Evolutionary conservation across 2,329 filamentous ascomycete species (phyloP).

Genomic region (Arthroderma sp.): DNA sequence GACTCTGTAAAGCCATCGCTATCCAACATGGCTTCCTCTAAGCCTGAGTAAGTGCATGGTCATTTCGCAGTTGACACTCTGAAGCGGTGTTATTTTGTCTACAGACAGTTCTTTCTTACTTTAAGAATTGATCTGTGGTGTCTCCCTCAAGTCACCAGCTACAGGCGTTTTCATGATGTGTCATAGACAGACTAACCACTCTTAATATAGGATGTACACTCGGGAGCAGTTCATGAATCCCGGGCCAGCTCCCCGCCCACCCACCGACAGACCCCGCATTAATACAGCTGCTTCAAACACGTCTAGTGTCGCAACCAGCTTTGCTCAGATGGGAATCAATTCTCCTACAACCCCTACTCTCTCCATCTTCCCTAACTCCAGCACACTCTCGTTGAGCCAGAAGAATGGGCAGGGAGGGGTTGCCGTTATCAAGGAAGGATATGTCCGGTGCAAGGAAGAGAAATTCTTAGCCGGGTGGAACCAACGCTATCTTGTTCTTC

Average conservation of each 20-base stretch:
- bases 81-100: no score
- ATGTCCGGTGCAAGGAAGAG: slow-evolving; percentile 61
- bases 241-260: slow-evolving; percentile 82
- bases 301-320: slow-evolving; percentile 58
- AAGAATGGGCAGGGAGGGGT: slow-evolving; percentile 51
- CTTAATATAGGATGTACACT: slow-evolving; percentile 40
- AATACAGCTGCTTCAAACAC: slow-evolving; percentile 58
- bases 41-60: slow-evolving; percentile 1
- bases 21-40: background rate
- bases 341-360: slow-evolving; percentile 53
- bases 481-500: slow-evolving; percentile 78
- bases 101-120: no score
- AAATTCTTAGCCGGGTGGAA: slow-evolving; percentile 69
- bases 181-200: background rate
- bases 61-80: no score
- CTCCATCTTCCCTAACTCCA: slow-evolving; percentile 53
- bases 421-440: slow-evolving; percentile 56
- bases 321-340: slow-evolving; percentile 53
- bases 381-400: slow-evolving; percentile 56
- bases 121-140: no score
- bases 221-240: slow-evolving; percentile 83
- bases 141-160: no score
- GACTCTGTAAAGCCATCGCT: no score
- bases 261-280: slow-evolving; percentile 68
- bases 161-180: no score